phyloP scores from a whole-genome alignment of 106 monocot genomes.

The Platanthera zijinensis region DNA sequence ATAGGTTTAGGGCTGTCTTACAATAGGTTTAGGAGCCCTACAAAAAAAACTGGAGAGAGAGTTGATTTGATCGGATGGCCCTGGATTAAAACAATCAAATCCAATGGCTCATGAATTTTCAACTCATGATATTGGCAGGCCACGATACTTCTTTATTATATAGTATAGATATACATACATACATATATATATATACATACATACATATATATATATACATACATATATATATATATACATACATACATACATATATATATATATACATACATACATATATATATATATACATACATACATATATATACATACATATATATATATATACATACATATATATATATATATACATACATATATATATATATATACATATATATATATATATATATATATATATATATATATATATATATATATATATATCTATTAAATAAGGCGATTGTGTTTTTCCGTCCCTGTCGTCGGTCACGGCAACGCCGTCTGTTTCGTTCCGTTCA shows the following conservation, averaged over 20 bases:
- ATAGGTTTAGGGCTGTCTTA: too few species aligned
- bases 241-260: not conserved
- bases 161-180: not conserved
- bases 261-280: not conserved
- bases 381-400: conserved; percentile 9
- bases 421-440: too few species aligned
- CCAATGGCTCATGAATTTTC: too few species aligned
- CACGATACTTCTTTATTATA: too few species aligned
- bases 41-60: too few species aligned
- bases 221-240: not conserved
- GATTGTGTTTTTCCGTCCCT: too few species aligned
- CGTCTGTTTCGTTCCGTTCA: too few species aligned
- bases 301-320: not conserved
- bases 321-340: not conserved
- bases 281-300: not conserved
- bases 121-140: not conserved
- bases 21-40: too few species aligned
- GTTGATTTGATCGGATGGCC: too few species aligned
- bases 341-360: conserved; percentile 3
- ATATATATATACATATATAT: conserved; percentile 8
- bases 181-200: not conserved
- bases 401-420: conserved; percentile 9
- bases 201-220: not conserved
- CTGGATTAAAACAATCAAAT: too few species aligned
- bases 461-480: too few species aligned